These are phyloP conservation scores for Ceratocystis eucalypticola DNA, from an alignment of 2,329 filamentous ascomycete species.

Conservation along the genomic window DNA sequence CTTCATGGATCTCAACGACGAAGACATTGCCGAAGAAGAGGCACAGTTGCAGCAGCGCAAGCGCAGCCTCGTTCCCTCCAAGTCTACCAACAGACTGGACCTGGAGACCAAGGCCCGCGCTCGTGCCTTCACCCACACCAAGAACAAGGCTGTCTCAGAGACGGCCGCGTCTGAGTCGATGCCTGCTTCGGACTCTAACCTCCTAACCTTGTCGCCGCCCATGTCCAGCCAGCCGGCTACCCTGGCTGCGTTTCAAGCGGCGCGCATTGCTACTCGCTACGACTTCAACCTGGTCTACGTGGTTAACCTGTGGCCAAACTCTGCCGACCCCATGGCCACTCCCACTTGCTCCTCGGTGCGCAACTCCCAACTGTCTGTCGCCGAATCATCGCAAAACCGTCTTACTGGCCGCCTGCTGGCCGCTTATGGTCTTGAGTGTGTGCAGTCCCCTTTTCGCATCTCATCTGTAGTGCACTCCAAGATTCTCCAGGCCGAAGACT, in stretches of 20 bases:
- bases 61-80: background rate
- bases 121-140: constrained; percentile 12
- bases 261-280: constrained; percentile 41
- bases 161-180: constrained; percentile 5
- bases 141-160: background rate
- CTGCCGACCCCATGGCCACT: constrained; percentile 16
- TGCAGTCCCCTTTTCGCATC: constrained; percentile 40
- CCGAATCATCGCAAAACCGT: constrained; percentile 21
- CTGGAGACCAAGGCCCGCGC: constrained; percentile 7
- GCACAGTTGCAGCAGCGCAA: constrained; percentile 14
- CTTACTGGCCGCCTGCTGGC: constrained; percentile 40
- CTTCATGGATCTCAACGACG: constrained; percentile 41
- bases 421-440: constrained; percentile 39
- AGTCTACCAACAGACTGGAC: constrained; percentile 7
- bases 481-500: constrained; percentile 36
- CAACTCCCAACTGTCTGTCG: constrained; percentile 5
- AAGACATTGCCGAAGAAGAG: constrained; percentile 41
- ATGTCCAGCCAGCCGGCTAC: constrained; percentile 32
- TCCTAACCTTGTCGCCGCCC: constrained; percentile 35
- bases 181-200: constrained; percentile 24
- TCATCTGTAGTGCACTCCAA: constrained; percentile 36
- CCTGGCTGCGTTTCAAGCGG: constrained; percentile 40
- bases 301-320: constrained; percentile 42
- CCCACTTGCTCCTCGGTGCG: background rate
- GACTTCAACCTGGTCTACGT: constrained; percentile 47